Evolutionary conservation across 768 basidiomycete genomes (phyloP), one percentile per base, ranked within the genome.

Genomic region (Pilatotrama ljubarskyi): DNA sequence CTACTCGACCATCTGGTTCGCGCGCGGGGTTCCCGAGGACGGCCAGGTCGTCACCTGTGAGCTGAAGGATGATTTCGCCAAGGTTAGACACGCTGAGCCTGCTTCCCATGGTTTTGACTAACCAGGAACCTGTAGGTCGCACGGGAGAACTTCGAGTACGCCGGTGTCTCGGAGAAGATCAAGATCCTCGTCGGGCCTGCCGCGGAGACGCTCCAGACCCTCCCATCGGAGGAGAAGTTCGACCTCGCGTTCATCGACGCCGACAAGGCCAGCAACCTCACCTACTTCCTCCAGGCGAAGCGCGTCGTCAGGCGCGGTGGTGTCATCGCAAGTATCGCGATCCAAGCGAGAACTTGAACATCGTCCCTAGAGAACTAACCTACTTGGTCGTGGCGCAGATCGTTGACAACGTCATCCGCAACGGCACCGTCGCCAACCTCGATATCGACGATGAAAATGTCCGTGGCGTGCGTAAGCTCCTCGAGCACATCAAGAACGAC

Each of bases 201-300:
- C 1, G 71, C 73, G 3, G 80, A 84, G 4, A 78, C 80, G 0
- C 74, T 90, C 42, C 72, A 71, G 22, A 75, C 72, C 42, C 71
- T 89, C 32, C 72, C 77, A 7, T 70, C 84, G 7, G 77, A 78
- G 10, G 70, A 73, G 4, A 80, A 78, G 1, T 89, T 86, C 69
- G 88, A 90, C 69, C 70, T 91, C 18, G 77, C 78, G 2, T 91
- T 90, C 76, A 86, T 89, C 62, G 88, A 90, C 71, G 88, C 87
- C 7, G 85, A 89, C 74, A 89, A 89, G 68, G 70, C 73, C 4
- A 77, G 75, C 40, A 85, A 84, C 61, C 54, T 76, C 22, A 74
- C 75, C 4, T 88, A 89, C 66, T 86, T 85, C 72, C 73, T 70
- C 1, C 80, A 88, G 60, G 82, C 82, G 0, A 84, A 88, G 66